Percentiles rank a stretch among this genome's conserved stretches.
Conservation (phyloP, 495 filamentous ascomycete genomes). For the Neurospora tetrasperma region DNA sequence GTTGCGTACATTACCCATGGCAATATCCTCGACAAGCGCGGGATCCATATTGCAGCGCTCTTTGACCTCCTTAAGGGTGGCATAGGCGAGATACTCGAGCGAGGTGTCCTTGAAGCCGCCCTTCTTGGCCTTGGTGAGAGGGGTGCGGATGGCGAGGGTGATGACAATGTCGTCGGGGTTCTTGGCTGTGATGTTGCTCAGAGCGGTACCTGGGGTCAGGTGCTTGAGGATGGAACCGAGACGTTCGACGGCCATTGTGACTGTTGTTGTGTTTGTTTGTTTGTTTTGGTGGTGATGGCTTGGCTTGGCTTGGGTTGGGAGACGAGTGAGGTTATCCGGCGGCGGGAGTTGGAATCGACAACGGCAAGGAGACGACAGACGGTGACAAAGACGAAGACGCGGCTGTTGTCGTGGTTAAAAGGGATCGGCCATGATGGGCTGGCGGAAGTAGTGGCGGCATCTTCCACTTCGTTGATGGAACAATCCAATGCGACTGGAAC, state of each 20-base stretch:
- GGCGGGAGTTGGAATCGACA: neutral
- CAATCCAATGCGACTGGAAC: neutral
- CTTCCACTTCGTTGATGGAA: too few species aligned
- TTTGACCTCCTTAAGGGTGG: constrained; percentile 65
- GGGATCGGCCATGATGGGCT: neutral
- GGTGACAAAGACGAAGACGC: too few species aligned
- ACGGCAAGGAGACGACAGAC: neutral
- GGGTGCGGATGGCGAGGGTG: constrained; percentile 69
- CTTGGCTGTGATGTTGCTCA: constrained; percentile 71
- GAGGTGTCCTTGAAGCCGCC: constrained; percentile 92
- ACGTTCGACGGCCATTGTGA: constrained; percentile 70
- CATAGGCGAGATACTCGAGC: constrained; percentile 76
- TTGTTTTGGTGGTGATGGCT: neutral
- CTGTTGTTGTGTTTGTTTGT: constrained; percentile 25
- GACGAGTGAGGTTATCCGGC: neutral
- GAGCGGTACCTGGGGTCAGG: constrained; percentile 57
- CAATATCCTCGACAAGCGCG: constrained; percentile 80
- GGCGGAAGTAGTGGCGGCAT: neutral
- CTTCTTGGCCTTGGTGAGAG: constrained; percentile 65
- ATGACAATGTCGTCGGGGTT: constrained; percentile 96
- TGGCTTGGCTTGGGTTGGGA: neutral
- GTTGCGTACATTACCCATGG: constrained; percentile 71
- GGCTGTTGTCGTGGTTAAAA: neutral
- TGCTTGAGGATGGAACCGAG: constrained; percentile 82
- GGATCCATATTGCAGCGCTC: constrained; percentile 71